Conservation (phyloP, 441 rosid genomes). For the Sinapis alba region DNA sequence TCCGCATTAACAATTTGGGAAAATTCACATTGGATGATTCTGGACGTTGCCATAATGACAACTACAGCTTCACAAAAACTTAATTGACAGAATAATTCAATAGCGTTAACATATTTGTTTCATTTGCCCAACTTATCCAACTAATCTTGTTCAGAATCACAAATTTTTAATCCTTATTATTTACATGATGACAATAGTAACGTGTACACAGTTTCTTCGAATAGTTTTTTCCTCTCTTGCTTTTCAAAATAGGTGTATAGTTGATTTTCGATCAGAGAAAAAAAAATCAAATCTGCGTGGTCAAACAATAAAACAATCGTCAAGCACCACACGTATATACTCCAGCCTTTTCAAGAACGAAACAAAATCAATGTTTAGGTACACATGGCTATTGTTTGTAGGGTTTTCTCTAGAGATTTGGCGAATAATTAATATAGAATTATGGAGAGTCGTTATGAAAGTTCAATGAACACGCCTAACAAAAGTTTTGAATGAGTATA, state of each 20-base stretch:
- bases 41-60: too few species aligned
- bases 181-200: neutral
- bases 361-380: neutral
- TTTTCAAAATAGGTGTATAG: neutral
- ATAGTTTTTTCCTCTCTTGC: neutral
- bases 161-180: too few species aligned
- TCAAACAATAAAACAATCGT: neutral
- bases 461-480: too few species aligned
- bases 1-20: too few species aligned
- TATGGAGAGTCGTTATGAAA: neutral
- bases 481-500: too few species aligned
- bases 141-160: neutral
- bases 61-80: too few species aligned
- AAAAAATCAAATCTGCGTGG: neutral
- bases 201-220: neutral
- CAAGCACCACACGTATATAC: neutral
- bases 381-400: neutral
- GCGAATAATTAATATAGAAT: neutral
- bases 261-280: neutral
- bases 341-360: neutral
- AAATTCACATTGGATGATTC: too few species aligned
- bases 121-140: neutral
- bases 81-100: neutral
- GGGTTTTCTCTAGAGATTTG: neutral
- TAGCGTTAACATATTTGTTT: neutral